Conservation (phyloP, 768 basidiomycete genomes). For the Lactifluus pinguis region DNA sequence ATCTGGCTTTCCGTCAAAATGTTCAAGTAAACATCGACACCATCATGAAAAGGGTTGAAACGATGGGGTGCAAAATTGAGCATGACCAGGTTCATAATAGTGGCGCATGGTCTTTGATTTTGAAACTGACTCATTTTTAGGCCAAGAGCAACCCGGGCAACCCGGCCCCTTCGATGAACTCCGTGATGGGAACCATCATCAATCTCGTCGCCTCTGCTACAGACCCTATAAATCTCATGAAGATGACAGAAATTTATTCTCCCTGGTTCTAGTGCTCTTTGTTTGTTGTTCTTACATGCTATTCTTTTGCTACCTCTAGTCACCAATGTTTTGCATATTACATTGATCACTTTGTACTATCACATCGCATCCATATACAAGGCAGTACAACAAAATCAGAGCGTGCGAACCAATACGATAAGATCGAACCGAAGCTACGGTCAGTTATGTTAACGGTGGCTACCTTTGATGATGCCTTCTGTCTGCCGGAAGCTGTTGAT, state of each 20-base stretch:
- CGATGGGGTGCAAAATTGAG: constrained; percentile 80
- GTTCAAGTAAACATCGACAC: constrained; percentile 54
- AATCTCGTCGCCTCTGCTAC: constrained; percentile 80
- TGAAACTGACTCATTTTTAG: constrained; percentile 15
- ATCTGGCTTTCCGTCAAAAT: constrained; percentile 46
- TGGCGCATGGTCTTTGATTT: constrained; percentile 1
- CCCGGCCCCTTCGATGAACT: constrained; percentile 33
- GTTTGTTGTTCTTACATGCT: constrained; percentile 9
- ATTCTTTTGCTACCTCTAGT: constrained; percentile 6
- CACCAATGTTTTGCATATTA: constrained; percentile 8
- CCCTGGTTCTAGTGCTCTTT: constrained; percentile 62
- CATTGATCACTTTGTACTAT: constrained; percentile 3
- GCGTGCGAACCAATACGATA: not conserved
- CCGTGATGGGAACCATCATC: constrained; percentile 73
- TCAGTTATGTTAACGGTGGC: constrained; percentile 7
- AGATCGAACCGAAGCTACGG: not conserved
- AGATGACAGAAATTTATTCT: constrained; percentile 77
- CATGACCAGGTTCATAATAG: constrained; percentile 56
- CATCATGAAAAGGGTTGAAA: constrained; percentile 72
- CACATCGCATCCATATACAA: constrained; percentile 12
- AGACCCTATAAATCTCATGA: constrained; percentile 74
- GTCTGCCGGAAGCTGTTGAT: constrained; percentile 68
- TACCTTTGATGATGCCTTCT: constrained; percentile 41
- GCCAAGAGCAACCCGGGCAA: constrained; percentile 27
- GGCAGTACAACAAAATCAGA: constrained; percentile 12